Conservation (phyloP, 129 eudicot species). For the Deinandra increscens region DNA sequence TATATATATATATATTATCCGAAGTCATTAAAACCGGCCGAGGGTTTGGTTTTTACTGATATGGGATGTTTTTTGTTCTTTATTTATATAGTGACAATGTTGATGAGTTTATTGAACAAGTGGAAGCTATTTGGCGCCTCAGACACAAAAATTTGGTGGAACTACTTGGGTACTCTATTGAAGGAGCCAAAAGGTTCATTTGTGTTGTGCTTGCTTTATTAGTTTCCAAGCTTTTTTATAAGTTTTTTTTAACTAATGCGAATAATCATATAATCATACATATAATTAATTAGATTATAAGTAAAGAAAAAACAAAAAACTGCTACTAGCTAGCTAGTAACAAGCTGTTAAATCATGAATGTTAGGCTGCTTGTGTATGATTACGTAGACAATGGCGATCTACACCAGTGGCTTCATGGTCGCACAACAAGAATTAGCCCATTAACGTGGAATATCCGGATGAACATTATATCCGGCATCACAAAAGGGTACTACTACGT, state of each 20-base stretch:
- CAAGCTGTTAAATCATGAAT: neutral
- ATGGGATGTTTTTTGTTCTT: too few relatives aligned
- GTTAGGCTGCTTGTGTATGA: slow-evolving; percentile 53
- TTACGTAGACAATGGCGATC: slow-evolving; percentile 52
- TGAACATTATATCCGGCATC: slow-evolving; percentile 42
- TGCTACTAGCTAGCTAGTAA: neutral
- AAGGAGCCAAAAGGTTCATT: slow-evolving; percentile 53
- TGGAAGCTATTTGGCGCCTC: slow-evolving; percentile 41
- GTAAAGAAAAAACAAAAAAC: too few relatives aligned
- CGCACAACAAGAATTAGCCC: slow-evolving; percentile 29
- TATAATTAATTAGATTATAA: neutral
- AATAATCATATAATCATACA: neutral
- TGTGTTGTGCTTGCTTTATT: too few relatives aligned
- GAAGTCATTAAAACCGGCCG: too few relatives aligned
- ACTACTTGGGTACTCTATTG: slow-evolving; percentile 42
- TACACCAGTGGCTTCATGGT: slow-evolving; percentile 50
- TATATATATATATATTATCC: too few relatives aligned
- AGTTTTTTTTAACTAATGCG: neutral
- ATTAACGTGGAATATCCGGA: slow-evolving; percentile 45
- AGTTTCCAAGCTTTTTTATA: too few relatives aligned
- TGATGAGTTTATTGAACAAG: slow-evolving; percentile 37
- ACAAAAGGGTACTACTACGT: slow-evolving; percentile 59
- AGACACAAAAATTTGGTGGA: slow-evolving; percentile 60
- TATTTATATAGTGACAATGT: too few relatives aligned
- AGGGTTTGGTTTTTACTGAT: too few relatives aligned